Percentiles rank a stretch among this genome's conserved stretches.
Evolutionary conservation across 2,329 filamentous ascomycete genomes (phyloP).

Genomic region (Neonectria punicea): DNA sequence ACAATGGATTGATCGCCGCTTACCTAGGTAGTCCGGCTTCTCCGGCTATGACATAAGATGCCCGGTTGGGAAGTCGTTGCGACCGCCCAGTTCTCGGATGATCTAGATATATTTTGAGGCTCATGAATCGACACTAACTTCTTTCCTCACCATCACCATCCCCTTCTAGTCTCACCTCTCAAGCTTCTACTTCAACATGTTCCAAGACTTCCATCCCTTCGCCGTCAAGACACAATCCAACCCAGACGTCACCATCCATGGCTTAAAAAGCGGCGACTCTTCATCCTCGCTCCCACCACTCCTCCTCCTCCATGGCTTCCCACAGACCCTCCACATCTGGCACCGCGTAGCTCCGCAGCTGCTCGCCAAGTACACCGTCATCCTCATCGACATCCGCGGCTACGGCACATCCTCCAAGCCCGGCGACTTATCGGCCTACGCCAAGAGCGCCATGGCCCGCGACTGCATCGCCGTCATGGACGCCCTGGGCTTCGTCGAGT

Average conservation of each 20-base stretch:
- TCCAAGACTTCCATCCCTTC: conserved; percentile 52
- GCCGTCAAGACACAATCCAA: conserved; percentile 49
- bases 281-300: conserved; percentile 51
- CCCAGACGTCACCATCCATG: conserved; percentile 55
- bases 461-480: conserved; percentile 60
- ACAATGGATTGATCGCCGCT: background rate
- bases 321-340: conserved; percentile 64
- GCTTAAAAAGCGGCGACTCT: conserved; percentile 49
- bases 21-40: background rate
- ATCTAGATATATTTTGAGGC: no score
- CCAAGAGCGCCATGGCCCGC: conserved; percentile 60
- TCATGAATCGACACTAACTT: no score
- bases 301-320: conserved; percentile 63
- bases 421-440: conserved; percentile 48
- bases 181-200: conserved; percentile 44
- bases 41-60: background rate
- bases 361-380: conserved; percentile 51
- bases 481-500: conserved; percentile 46
- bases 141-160: no score
- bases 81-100: no score
- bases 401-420: conserved; percentile 63
- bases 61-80: no score
- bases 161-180: no score
- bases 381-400: conserved; percentile 61
- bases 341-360: conserved; percentile 56